Evolutionary conservation across 768 basidiomycete species (phyloP).

Genomic region (Auriscalpium vulgare): DNA sequence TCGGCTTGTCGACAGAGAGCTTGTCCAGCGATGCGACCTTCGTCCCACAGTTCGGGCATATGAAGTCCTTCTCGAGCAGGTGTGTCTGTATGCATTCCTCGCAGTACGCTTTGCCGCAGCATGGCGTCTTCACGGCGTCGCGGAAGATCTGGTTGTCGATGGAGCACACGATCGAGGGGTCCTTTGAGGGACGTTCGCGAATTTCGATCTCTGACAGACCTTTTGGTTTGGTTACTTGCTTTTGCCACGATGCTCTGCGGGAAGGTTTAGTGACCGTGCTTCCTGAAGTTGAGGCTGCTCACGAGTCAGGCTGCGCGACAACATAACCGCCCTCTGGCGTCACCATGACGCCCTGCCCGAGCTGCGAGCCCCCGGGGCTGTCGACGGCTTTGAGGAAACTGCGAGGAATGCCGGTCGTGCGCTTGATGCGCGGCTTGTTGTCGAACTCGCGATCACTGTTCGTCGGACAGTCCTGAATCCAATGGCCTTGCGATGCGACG

Average conservation of each 20-base stretch:
- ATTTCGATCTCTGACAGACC: constrained; percentile 83
- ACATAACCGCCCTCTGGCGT: constrained; percentile 98
- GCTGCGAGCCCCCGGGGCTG: constrained; percentile 62
- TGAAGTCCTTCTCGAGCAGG: constrained; percentile 90
- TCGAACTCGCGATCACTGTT: constrained; percentile 95
- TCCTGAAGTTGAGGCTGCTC: constrained; percentile 28
- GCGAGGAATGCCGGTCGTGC: constrained; percentile 96
- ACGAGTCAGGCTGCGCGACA: constrained; percentile 94
- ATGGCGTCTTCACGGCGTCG: constrained; percentile 93
- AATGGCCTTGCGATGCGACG: constrained; percentile 62
- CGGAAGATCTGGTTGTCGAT: constrained; percentile 91
- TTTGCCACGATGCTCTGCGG: constrained; percentile 87
- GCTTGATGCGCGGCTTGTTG: constrained; percentile 90
- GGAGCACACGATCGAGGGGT: constrained; percentile 74
- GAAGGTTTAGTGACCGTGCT: neutral
- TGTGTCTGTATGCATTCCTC: constrained; percentile 97
- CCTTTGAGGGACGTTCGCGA: constrained; percentile 75
- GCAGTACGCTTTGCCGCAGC: constrained; percentile 86
- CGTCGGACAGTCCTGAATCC: constrained; percentile 99
- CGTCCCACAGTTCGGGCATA: constrained; percentile 84
- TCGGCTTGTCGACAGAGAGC: constrained; percentile 70
- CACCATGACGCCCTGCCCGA: constrained; percentile 90
- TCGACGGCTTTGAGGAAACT: constrained; percentile 97
- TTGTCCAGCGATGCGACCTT: constrained; percentile 88
- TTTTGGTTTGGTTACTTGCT: constrained; percentile 73